Conservation (phyloP, 805 yeast species). For the Ogataea kodamae region DNA sequence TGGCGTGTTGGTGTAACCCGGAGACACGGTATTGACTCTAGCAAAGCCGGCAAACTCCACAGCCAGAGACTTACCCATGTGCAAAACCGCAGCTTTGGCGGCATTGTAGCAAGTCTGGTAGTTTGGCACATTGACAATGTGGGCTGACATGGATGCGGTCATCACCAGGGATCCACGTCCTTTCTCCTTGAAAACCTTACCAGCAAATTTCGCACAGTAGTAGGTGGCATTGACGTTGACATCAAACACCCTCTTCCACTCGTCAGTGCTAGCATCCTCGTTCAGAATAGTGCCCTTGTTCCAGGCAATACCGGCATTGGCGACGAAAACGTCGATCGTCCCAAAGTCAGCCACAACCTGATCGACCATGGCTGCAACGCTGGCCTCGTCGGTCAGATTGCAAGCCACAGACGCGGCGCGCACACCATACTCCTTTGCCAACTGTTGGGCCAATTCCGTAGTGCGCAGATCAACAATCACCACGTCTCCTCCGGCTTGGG, state of each 20-base stretch:
- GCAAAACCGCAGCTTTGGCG: slow-evolving; percentile 44
- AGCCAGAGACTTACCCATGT: slow-evolving; percentile 41
- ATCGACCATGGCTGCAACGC: slow-evolving; percentile 20
- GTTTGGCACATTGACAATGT: slow-evolving; percentile 47
- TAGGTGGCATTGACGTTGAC: slow-evolving; percentile 46
- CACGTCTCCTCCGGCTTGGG: slow-evolving; percentile 85
- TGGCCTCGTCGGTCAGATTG: slow-evolving; percentile 43
- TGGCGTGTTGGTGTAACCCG: slow-evolving; percentile 46
- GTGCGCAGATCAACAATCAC: slow-evolving; percentile 61
- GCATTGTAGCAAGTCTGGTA: slow-evolving; percentile 44
- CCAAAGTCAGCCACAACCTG: slow-evolving; percentile 32
- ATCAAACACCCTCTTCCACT: slow-evolving; percentile 38
- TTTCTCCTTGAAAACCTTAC: slow-evolving; percentile 40
- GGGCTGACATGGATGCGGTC: slow-evolving; percentile 51
- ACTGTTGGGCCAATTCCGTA: slow-evolving; percentile 57
- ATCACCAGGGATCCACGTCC: slow-evolving; percentile 44
- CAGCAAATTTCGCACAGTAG: slow-evolving; percentile 45
- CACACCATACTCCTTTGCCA: slow-evolving; percentile 59
- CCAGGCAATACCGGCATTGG: slow-evolving; percentile 43
- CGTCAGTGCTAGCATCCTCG: slow-evolving; percentile 32
- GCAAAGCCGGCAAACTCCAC: slow-evolving; percentile 46
- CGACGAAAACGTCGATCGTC: slow-evolving; percentile 38
- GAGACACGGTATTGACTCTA: slow-evolving; percentile 45
- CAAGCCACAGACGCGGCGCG: slow-evolving; percentile 64
- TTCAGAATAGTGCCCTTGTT: slow-evolving; percentile 29